Base-by-base conservation (phyloP, 1,284 basidiomycete species). In the Ustilago tritici region DNA sequence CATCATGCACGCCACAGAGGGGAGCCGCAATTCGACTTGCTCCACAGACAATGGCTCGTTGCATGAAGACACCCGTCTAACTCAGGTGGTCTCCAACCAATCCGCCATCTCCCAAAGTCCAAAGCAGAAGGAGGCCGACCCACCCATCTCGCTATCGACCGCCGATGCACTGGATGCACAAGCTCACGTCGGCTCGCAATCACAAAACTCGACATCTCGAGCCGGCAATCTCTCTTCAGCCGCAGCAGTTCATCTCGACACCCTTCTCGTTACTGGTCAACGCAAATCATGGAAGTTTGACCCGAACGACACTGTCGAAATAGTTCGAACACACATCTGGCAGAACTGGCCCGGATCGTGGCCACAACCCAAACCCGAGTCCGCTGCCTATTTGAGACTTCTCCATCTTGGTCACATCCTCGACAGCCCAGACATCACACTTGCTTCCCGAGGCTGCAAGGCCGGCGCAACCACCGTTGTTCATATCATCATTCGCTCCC, bases 331-430 rank as follows among this genome's bases (percentile, higher is more conserved):
- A 23, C 63, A 64, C 11, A 62, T 76, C 41, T 76, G 59, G 60
- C 11, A 61, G 15, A 34, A 76, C n/a, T 76, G 73, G 73, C 73
- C 73, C 23, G 41, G 61, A 9, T 53, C 62, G 3, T 76, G 73
- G 73, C 73, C 68, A 1, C 73, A 76, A 46, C 73, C 73, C 15
- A 66, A 53, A 38, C 73, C 73, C 9, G 68, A 66, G 12, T 76
- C 73, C 14, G 56, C 60, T 14, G 57, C 61, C 17, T 68, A 70
- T 43, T 31, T 76, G 17, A 57, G 73, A 49, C 47, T 76, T 9
- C 58, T 76, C 3, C 73, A 76, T 43, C 68, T 76, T 35, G 73
- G 73, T n/a, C 73, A 76, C 55, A 71, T 76, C 15, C 61, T 76
- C 31, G 73, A 76, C 40, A 38, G 56, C 15, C 65, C 73, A 19